Evolutionary conservation across 441 rosid species (phyloP), one percentile per base, ranked within the genome.

Genomic region (Gossypium aridum): DNA sequence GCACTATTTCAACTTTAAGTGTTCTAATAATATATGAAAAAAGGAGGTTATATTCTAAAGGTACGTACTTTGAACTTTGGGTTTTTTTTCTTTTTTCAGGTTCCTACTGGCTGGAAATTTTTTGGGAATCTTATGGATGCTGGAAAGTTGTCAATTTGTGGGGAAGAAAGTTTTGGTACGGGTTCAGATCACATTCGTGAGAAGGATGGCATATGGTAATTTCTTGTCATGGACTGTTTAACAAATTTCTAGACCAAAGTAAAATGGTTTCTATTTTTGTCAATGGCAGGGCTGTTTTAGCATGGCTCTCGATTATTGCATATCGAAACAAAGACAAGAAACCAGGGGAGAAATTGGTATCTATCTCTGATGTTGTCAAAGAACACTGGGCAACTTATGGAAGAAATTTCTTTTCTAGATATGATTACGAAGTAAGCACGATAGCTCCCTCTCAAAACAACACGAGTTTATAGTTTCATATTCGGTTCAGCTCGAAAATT

Each of bases 81-180:
- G 34, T 28, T 28, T 31, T 31, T 31, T 4, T 76, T 78, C 16
- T 78, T 69, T 28, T 67, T 83, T 45, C 84, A 93, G 98, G 97
- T 96, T 49, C 98, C 97, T 22, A 96, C 99, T 1, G 99, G 98
- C 25, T 92, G 99, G 99, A 92, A 92, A 73, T 93, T 91, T 82
- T 96, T 96, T 75, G 98, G 99, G 60, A 96, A 92, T 85, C 97
- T 96, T 61, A 92, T 93, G 98, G 99, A 96, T 78, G 91, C 97
- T 80, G 97, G 92, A 74, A 91, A 91, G 80, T 78, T 96, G 89
- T 93, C 98, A 39, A 79, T 93, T 68, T 96, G 97, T 74, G 99
- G 98, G 69, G 98, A 96, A 82, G 99, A 93, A 84, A 93, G 98
- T 85, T 96, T 96, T 74, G 98, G 98, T 78, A 93, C 99, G 55